Conservation (phyloP, 768 basidiomycete genomes). For the Thelephora ganbajun region DNA sequence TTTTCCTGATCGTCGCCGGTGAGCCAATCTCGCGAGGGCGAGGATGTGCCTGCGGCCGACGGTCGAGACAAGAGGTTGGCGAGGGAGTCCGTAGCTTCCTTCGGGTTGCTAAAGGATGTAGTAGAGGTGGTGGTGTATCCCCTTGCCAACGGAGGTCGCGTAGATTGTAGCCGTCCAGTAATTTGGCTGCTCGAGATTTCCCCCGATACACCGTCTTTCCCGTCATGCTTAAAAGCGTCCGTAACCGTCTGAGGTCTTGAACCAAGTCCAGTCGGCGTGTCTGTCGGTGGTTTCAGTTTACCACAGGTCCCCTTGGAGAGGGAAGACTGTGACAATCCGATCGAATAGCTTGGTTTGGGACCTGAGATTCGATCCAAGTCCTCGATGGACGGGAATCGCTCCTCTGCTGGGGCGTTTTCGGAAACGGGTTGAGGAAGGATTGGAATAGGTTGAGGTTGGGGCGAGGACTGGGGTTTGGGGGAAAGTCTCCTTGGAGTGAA, state of each 20-base stretch:
- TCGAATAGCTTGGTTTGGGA: constrained; percentile 5
- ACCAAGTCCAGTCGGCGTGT: background rate
- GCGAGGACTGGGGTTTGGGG: constrained; percentile 11
- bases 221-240: background rate
- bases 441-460: constrained; percentile 9
- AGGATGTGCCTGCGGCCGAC: constrained; percentile 12
- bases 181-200: background rate
- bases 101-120: background rate
- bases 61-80: constrained; percentile 11
- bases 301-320: background rate
- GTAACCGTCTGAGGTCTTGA: background rate
- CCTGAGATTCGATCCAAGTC: constrained; percentile 41
- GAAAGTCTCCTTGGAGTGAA: constrained; percentile 12
- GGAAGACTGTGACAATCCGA: constrained; percentile 1
- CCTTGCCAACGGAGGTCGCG: background rate
- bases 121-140: background rate
- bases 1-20: constrained; percentile 47
- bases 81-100: background rate
- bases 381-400: constrained; percentile 79
- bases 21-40: constrained; percentile 49
- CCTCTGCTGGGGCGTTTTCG: constrained; percentile 40
- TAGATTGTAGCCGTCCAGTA: background rate
- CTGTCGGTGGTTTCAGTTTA: background rate
- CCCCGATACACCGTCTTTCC: background rate
- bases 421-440: background rate